Evolutionary conservation across 2,329 filamentous ascomycete genomes (phyloP).

Genomic region (Rutstroemia sydowiana): DNA sequence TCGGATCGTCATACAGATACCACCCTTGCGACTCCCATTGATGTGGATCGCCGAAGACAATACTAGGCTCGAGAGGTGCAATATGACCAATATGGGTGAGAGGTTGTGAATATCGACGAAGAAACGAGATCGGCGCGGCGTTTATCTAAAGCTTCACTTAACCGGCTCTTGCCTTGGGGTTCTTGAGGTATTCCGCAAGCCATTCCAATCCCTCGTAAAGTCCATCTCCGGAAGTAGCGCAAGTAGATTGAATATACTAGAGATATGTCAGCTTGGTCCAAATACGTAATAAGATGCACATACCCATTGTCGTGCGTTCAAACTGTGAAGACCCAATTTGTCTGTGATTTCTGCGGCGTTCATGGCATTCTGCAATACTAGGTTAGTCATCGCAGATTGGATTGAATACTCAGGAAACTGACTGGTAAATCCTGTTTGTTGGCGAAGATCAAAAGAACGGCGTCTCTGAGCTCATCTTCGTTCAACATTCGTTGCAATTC

Average conservation of each 20-base stretch:
- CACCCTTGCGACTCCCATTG: slow-evolving; percentile 32
- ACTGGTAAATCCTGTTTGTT: slow-evolving; percentile 99
- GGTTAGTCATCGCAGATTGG: slow-evolving; percentile 4
- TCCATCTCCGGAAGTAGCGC: slow-evolving; percentile 97
- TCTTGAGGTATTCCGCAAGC: slow-evolving; percentile 72
- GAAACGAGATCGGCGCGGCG: slow-evolving; percentile 15
- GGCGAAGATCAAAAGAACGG: slow-evolving; percentile 92
- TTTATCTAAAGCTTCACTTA: slow-evolving; percentile 5
- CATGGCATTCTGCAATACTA: slow-evolving; percentile 76
- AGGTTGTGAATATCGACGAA: slow-evolving; percentile 27
- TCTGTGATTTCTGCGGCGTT: slow-evolving; percentile 99
- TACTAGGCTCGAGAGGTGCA: slow-evolving; percentile 26
- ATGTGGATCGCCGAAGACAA: slow-evolving; percentile 29
- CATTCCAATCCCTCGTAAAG: slow-evolving; percentile 98
- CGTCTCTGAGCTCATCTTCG: slow-evolving; percentile 97
- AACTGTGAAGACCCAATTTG: slow-evolving; percentile 98
- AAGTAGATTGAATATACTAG: slow-evolving; percentile 98
- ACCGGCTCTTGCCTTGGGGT: slow-evolving; percentile 40
- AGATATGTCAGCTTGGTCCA: slow-evolving; percentile 16
- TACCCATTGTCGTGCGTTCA: slow-evolving; percentile 99
- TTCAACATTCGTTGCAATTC: slow-evolving; percentile 98
- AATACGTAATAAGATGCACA: slow-evolving; percentile 33
- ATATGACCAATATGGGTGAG: slow-evolving; percentile 26
- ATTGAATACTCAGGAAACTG: slow-evolving; percentile 37
- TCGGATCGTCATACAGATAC: slow-evolving; percentile 31